Base-by-base conservation (phyloP, 139 green algal genomes). In the Zygnema cylindricum region DNA sequence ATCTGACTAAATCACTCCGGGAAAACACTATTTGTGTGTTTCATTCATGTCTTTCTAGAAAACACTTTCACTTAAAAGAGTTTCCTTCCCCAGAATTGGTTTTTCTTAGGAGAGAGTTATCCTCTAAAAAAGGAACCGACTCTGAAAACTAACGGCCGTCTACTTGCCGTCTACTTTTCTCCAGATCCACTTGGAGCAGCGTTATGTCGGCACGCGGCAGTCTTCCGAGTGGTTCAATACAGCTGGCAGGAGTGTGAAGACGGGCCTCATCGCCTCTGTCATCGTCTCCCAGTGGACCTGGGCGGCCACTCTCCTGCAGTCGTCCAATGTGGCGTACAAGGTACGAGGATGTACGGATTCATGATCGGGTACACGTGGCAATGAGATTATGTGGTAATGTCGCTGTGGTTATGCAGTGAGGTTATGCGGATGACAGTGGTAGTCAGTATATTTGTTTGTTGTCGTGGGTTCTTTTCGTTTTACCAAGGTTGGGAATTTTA, bases 221-320 rank as follows among this genome's bases (percentile, higher is more conserved):
- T 82, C 35, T 11, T 90, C 85, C 32, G 85, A 90, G 85, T 90
- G 81, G 82, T 95, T 95, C 85, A 91, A 93, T 71, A 94, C 89
- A 33, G 94, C 94, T 3, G 94, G 94, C 41, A 93, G 93, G 69
- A 94, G 81, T 55, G 93, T 96, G 84, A 95, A 95, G 69, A 92
- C 92, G 22, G 94, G 94, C 2, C 89, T 96, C 7, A 95, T 92
- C 7, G 94, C 93, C 21, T 94, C 93, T 43, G 94, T 96, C 77
- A 95, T 96, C 39, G 94, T 96, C 2, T 93, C 91, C 55, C 90
- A 93, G 84, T 93, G 91, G 91, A 93, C 91, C 1, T 93, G 91
- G 91, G 91, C 91, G 11, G 91, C 91, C 1, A 93, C 91, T 30
- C 76, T 93, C 32, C 81, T 93, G 30, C 91, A 93, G 71, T 92